These are phyloP conservation scores for Nicotiana rustica DNA, from an alignment of 305 asterid species.

Conservation along the genomic window DNA sequence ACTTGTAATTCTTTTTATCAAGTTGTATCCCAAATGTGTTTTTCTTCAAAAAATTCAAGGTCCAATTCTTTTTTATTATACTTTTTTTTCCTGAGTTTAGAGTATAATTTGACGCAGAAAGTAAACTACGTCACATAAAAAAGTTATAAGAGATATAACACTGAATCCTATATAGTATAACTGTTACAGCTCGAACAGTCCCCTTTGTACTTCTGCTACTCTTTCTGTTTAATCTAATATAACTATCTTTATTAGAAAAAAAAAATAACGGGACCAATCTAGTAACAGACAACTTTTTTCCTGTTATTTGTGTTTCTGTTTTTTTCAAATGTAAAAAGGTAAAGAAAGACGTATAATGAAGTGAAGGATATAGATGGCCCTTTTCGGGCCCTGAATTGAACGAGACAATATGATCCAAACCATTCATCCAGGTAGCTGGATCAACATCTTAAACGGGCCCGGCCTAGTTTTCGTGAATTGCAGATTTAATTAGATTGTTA, in stretches of 20 bases:
- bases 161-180: background rate
- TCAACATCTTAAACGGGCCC: background rate
- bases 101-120: slow-evolving; percentile 18
- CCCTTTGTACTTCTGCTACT: too few relatives aligned
- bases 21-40: background rate
- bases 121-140: background rate
- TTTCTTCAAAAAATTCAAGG: background rate
- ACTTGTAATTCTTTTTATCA: background rate
- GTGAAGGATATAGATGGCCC: background rate
- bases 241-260: too few relatives aligned
- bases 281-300: too few relatives aligned
- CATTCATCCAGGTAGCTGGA: background rate
- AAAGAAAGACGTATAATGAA: background rate
- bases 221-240: too few relatives aligned
- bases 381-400: background rate
- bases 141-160: background rate
- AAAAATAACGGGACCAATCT: background rate
- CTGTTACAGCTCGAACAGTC: too few relatives aligned
- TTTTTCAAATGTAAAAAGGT: background rate
- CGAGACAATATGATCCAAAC: background rate
- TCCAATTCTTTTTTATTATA: background rate
- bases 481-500: too few relatives aligned
- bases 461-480: background rate
- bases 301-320: background rate
- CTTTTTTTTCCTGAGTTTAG: background rate